Percentiles rank a stretch among this genome's conserved stretches.
Conservation (phyloP, 2,329 filamentous ascomycete genomes). For the Chaetothyriales sp. region DNA sequence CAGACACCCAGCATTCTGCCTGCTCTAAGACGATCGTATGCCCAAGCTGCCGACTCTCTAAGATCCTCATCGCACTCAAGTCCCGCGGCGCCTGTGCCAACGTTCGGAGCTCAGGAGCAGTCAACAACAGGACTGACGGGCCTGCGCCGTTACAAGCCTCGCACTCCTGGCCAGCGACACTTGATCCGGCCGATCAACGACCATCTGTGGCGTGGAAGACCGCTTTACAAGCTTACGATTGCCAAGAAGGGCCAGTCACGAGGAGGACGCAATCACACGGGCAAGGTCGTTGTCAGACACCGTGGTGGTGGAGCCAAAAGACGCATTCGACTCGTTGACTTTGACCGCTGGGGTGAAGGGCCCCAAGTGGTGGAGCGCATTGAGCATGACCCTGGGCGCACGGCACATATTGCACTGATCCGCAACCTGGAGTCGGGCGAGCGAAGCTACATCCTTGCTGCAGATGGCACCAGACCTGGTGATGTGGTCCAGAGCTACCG, state of each 20-base stretch:
- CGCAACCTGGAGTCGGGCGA: slow-evolving; percentile 57
- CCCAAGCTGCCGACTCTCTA: slow-evolving; percentile 22
- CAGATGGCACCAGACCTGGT: slow-evolving; percentile 82
- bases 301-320: slow-evolving; percentile 83
- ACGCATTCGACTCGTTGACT: slow-evolving; percentile 84
- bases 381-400: slow-evolving; percentile 88
- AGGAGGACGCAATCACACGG: slow-evolving; percentile 80
- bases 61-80: slow-evolving; percentile 39
- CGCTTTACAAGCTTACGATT: slow-evolving; percentile 67
- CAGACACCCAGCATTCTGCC: slow-evolving; percentile 7
- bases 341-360: slow-evolving; percentile 60
- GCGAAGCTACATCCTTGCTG: slow-evolving; percentile 85
- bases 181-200: slow-evolving; percentile 85
- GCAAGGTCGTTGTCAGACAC: slow-evolving; percentile 76
- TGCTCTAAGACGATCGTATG: slow-evolving; percentile 10
- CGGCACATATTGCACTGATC: slow-evolving; percentile 79
- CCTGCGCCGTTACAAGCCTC: slow-evolving; percentile 78
- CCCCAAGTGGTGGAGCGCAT: slow-evolving; percentile 82
- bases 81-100: slow-evolving; percentile 6
- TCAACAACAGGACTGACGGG: slow-evolving; percentile 28
- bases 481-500: slow-evolving; percentile 88
- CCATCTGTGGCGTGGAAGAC: slow-evolving; percentile 88
- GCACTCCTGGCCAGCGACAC: slow-evolving; percentile 84
- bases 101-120: slow-evolving; percentile 9
- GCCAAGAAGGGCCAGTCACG: slow-evolving; percentile 85